These are phyloP conservation scores for Neodidymelliopsis sp. DNA, from an alignment of 2,329 filamentous ascomycete genomes.

Conservation along the genomic window DNA sequence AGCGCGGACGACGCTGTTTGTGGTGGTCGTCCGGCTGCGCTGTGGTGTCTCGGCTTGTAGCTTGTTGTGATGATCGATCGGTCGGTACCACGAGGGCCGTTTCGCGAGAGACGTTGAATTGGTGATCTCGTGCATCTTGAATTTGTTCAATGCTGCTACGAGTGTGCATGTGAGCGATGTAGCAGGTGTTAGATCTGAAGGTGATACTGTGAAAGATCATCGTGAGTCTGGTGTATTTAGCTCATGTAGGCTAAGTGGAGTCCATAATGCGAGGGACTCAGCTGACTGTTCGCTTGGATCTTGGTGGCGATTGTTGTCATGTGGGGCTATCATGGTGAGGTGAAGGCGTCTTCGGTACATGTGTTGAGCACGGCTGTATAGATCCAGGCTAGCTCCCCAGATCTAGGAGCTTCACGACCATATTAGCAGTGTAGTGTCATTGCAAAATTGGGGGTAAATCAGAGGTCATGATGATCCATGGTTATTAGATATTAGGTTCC, in stretches of 20 bases:
- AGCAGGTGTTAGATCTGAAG: background rate
- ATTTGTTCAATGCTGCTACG: background rate
- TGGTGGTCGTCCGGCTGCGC: constrained; percentile 3
- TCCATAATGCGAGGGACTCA: background rate
- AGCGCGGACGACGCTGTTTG: constrained; percentile 3
- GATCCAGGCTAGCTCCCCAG: too few species aligned
- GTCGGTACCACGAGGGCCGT: background rate
- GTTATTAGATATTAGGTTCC: constrained; percentile 15
- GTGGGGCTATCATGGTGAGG: constrained; percentile 4
- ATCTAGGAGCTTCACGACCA: too few species aligned
- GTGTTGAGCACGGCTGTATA: too few species aligned
- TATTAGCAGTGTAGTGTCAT: too few species aligned
- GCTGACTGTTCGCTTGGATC: background rate
- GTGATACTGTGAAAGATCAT: background rate
- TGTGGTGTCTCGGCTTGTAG: background rate
- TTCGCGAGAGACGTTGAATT: too few species aligned
- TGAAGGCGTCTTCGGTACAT: constrained; percentile 5
- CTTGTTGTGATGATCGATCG: constrained; percentile 5
- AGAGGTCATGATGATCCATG: background rate
- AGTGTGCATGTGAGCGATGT: background rate
- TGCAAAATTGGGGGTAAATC: background rate
- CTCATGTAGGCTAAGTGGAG: background rate
- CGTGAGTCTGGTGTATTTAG: background rate
- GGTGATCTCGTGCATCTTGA: constrained; percentile 6
- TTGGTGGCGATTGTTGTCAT: background rate